Evolutionary conservation across 441 rosid species (phyloP), one percentile per base, ranked within the genome.

Genomic region (Viola pubescens): DNA sequence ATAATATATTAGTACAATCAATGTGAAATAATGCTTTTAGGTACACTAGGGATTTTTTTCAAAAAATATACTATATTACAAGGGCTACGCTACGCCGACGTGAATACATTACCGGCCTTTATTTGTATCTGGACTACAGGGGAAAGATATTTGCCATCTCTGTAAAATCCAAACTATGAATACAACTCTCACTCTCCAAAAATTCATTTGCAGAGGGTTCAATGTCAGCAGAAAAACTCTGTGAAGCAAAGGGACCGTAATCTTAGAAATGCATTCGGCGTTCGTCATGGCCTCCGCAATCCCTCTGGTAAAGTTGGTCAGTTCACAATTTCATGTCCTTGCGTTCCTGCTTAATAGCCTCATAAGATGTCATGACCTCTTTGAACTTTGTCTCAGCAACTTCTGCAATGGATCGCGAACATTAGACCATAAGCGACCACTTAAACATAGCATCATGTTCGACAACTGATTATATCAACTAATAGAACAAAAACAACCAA

Each of bases 341-440:
- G 59, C 94, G 79, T 72, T 88, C 96, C 61, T 76, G 68, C 73
- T 88, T 89, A 49, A 94, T 86, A 56, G 97, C 94, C 73, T 94
- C 98, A 26, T 89, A 94, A 1, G 98, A 94, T 51, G 61, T 60
- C 84, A 94, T 82, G 19, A 94, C 91, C 71, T 94, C 96, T 74
- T 90, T 94, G 81, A 94, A 89, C 81, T 85, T 94, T 1, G 81
- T 88, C 81, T 88, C 99, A 0, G 97, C 96, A 6, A 58, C 84
- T 65, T 72, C 96, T 89, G 92, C 75, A 81, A 55, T 52, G 67
- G 26, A 48, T 47, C 11, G 48, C 0, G 37, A 48, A 43, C 52
- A 34, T 45, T 50, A 45, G 48, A 16, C 42, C 44, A 59, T 46
- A 9, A 44, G 39, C 40, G 46, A 34, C 57, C 49, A 6, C 10